Evolutionary conservation across 176 grass and related monocot genomes (phyloP).

Genomic region (Oryza glaberrima): DNA sequence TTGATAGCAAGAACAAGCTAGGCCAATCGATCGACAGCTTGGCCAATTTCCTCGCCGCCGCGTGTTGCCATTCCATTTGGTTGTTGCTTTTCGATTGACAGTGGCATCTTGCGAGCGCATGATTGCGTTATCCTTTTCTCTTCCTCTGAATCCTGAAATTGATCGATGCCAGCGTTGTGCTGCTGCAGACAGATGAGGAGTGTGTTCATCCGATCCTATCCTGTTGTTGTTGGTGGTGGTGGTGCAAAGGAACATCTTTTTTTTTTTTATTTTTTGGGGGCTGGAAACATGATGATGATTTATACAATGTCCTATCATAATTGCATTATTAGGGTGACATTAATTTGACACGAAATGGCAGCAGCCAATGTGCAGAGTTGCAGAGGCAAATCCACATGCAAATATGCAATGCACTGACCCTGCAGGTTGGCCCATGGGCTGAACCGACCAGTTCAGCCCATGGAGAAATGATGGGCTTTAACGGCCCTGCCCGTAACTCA

Average conservation of each 20-base stretch:
- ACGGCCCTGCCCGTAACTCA: too few species aligned
- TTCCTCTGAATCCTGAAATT: background rate
- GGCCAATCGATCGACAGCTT: too few species aligned
- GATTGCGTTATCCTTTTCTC: background rate
- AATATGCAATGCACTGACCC: background rate
- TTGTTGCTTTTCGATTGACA: background rate
- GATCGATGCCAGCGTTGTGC: background rate
- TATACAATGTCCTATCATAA: background rate
- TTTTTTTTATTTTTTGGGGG: background rate
- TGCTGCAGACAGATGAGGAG: background rate
- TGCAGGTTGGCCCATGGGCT: background rate
- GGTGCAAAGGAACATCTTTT: background rate
- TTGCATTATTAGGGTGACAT: background rate
- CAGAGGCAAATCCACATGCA: background rate
- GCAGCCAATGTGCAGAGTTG: background rate
- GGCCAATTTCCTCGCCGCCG: background rate
- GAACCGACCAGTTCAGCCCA: too few species aligned
- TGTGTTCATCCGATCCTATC: background rate
- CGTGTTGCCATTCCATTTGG: background rate
- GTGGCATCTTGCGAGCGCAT: too few species aligned
- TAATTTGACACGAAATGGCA: slow-evolving; percentile 26
- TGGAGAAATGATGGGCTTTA: too few species aligned
- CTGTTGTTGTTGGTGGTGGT: background rate
- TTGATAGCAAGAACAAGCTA: slow-evolving; percentile 4
- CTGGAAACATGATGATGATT: slow-evolving; percentile 3